Base-by-base conservation (phyloP, 1,139 yeast species). In the Pichia sp. region DNA sequence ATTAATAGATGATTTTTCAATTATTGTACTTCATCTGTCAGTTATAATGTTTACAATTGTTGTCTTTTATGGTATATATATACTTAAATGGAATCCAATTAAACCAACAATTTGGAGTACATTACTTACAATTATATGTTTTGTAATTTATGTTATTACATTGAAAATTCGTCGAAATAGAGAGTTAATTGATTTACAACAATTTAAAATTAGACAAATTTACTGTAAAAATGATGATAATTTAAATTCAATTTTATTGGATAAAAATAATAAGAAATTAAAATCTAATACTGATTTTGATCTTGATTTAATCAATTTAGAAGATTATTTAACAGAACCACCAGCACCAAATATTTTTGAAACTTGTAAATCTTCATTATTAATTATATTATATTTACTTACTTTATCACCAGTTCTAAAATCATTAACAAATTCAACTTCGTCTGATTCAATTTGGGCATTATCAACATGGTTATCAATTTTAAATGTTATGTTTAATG, bases 401-500 rank as follows among this genome's bases (percentile, higher is more conserved):
- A 79, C 93, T 0, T 64, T 89, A 34, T 84, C 96, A 0, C 98
- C 98, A 0, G 91, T 91, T 3, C 69, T 91, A 42, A 84, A 85
- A 52, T 88, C 96, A 0, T 69, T 93, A 38, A 88, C 96, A 0
- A 75, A 78, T 51, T 84, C 96, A 1, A 86, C 96, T 0, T 77
- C 96, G 0, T 83, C 94, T 1, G 97, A 91, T 61, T 86, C 96
- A 15, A 86, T 93, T 48, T 91, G 98, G 97, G 88, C 95, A 0
- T 63, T 91, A 7, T 77, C 95, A 4, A 77, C 83, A 40, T 79
- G 95, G 76, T 67, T 91, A 21, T 79, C 84, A 31, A 51, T 85
- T 8, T 67, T 78, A 34, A 84, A 84, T 53, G 65, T 85, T 4
- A 59, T 79, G 14, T 75, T 79, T 52, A 83, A 82, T 54, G 88